phyloP scores from a whole-genome alignment of 495 filamentous ascomycete genomes.

The Neurospora sp. region DNA sequence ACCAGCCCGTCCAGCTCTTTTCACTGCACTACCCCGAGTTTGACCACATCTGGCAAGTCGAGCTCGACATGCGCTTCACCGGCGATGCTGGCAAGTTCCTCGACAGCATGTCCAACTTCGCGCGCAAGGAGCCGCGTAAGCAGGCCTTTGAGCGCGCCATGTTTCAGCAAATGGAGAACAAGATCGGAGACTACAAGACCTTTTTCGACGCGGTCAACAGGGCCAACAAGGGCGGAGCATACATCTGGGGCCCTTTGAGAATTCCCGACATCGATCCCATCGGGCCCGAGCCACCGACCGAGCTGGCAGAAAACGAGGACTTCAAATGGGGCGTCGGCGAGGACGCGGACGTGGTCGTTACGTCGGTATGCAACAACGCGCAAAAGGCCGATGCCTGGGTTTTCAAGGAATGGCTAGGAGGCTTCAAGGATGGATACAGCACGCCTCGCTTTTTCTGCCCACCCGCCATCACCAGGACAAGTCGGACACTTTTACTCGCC shows the following conservation, averaged over 20 bases:
- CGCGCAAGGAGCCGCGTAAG: slow-evolving; percentile 44
- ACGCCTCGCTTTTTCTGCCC: slow-evolving; percentile 27
- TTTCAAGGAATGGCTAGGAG: slow-evolving; percentile 30
- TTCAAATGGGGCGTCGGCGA: slow-evolving; percentile 53
- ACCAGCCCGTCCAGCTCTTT: slow-evolving; percentile 45
- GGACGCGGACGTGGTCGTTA: slow-evolving; percentile 46
- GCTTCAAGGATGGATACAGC: slow-evolving; percentile 25
- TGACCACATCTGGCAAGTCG: slow-evolving; percentile 53
- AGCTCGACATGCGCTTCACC: slow-evolving; percentile 50
- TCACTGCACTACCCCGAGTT: slow-evolving; percentile 47
- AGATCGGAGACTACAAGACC: slow-evolving; percentile 16
- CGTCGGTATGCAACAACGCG: slow-evolving; percentile 42
- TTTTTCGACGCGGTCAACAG: slow-evolving; percentile 17
- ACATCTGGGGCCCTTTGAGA: slow-evolving; percentile 52
- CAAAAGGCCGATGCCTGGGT: slow-evolving; percentile 36
- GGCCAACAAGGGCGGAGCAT: slow-evolving; percentile 13
- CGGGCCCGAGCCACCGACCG: slow-evolving; percentile 33
- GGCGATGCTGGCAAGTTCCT: slow-evolving; percentile 49
- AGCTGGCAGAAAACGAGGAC: slow-evolving; percentile 32
- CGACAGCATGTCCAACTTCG: slow-evolving; percentile 35
- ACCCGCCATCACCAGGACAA: slow-evolving; percentile 22
- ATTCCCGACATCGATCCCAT: slow-evolving; percentile 39
- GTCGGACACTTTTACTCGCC: slow-evolving; percentile 16
- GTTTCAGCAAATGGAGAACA: slow-evolving; percentile 28
- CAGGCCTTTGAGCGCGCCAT: slow-evolving; percentile 26